A percentile compares a stretch with the other conserved stretches of the same genome.
Evolutionary conservation across 331 rosid species (phyloP).

Genomic region (Pyracantha coccinea): DNA sequence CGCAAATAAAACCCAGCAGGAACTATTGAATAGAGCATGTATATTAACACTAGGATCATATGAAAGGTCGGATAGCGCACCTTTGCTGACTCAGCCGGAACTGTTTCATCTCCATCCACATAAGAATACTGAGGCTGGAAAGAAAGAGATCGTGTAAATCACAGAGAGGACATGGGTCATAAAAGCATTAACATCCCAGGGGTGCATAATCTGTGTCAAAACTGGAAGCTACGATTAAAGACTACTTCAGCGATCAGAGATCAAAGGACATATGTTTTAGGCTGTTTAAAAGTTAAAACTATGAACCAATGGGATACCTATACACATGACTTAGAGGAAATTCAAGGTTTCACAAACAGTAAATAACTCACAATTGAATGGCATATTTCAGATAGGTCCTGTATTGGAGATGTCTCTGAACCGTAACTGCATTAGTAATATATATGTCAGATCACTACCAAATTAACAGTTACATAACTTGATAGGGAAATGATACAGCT

Average conservation of each 20-base stretch:
- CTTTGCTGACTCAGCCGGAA: slow-evolving; percentile 88
- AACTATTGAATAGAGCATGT: neutral
- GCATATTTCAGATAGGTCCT: slow-evolving; percentile 78
- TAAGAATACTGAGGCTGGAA: slow-evolving; percentile 73
- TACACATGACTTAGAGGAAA: slow-evolving; percentile 7
- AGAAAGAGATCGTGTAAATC: slow-evolving; percentile 12
- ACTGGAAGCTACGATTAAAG: neutral
- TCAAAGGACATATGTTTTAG: neutral
- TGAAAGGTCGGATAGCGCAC: slow-evolving; percentile 21
- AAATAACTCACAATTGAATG: slow-evolving; percentile 59
- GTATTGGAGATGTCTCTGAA: slow-evolving; percentile 64
- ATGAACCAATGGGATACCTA: neutral
- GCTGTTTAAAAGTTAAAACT: neutral
- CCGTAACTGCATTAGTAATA: slow-evolving; percentile 68
- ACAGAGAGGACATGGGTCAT: neutral
- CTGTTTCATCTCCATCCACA: slow-evolving; percentile 89
- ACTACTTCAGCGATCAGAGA: neutral
- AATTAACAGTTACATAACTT: slow-evolving; percentile 3
- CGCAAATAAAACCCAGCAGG: neutral
- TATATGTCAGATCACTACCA: slow-evolving; percentile 18
- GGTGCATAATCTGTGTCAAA: neutral
- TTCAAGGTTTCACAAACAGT: neutral
- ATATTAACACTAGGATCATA: neutral
- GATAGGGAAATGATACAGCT: neutral
- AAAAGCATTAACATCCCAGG: neutral